phyloP scores from a whole-genome alignment of 169 alveolate species.

The Besnoitia besnoiti region DNA sequence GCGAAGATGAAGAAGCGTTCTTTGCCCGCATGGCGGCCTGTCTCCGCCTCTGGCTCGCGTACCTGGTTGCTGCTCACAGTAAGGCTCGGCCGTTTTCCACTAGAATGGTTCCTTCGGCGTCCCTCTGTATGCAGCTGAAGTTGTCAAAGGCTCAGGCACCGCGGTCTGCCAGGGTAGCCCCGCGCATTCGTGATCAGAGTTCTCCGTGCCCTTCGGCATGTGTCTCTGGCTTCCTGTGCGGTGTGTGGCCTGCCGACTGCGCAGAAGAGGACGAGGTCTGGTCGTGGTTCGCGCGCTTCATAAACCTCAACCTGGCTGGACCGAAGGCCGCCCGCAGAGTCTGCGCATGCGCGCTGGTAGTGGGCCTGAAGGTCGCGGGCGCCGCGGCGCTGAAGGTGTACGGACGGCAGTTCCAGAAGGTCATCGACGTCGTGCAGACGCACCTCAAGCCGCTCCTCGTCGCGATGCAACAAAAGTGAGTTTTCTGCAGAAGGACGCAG shows the following conservation, averaged over 20 bases:
- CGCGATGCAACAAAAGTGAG: constrained; percentile 26
- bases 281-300: constrained; percentile 29
- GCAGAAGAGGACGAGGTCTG: constrained; percentile 33
- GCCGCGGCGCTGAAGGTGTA: neutral
- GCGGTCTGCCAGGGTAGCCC: too few species aligned
- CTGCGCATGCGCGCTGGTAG: constrained; percentile 24
- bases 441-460: neutral
- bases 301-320: constrained; percentile 8
- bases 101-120: too few species aligned
- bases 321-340: constrained; percentile 15
- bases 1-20: constrained; percentile 29
- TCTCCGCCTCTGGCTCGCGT: constrained; percentile 27
- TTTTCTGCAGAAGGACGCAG: too few species aligned
- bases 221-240: too few species aligned
- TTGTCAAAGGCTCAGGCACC: too few species aligned
- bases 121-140: too few species aligned
- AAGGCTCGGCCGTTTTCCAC: too few species aligned
- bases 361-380: constrained; percentile 35
- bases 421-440: neutral
- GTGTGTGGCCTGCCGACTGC: too few species aligned
- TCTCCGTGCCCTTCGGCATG: too few species aligned
- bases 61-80: constrained; percentile 25
- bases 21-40: constrained; percentile 8
- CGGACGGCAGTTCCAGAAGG: constrained; percentile 33
- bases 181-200: too few species aligned